Percentiles rank a stretch among this genome's conserved stretches.
Evolutionary conservation across 2,329 filamentous ascomycete genomes (phyloP).

Genomic region (Chaetomiaceae sp.): DNA sequence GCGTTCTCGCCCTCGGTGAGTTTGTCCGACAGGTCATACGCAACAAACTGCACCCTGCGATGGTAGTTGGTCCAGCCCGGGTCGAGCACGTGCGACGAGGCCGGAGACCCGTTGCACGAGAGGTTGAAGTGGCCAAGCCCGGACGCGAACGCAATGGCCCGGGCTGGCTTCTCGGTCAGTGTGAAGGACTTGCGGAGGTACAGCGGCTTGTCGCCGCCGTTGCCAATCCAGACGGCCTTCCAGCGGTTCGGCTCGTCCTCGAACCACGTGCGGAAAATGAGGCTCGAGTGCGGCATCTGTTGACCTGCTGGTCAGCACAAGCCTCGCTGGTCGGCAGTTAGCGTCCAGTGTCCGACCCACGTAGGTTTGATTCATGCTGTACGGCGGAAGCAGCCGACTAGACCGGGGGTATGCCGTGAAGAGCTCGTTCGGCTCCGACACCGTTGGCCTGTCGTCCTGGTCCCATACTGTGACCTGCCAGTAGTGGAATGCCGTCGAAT

Average conservation of each 20-base stretch:
- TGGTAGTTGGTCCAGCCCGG: conserved; percentile 1
- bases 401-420: neutral
- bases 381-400: neutral
- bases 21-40: neutral
- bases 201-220: neutral
- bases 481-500: neutral
- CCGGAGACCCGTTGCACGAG: neutral
- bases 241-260: neutral
- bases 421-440: neutral
- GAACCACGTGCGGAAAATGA: neutral
- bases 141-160: neutral
- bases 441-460: neutral
- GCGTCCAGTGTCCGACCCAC: neutral
- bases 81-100: neutral
- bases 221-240: neutral
- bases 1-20: neutral
- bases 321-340: neutral
- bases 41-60: neutral
- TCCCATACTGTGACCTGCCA: neutral
- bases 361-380: neutral
- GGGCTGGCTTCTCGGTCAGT: neutral
- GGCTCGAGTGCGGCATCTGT: neutral
- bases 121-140: neutral
- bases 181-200: neutral
- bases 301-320: neutral